Conservation (phyloP, 2,329 filamentous ascomycete species). For the Simplicillium sp. region DNA sequence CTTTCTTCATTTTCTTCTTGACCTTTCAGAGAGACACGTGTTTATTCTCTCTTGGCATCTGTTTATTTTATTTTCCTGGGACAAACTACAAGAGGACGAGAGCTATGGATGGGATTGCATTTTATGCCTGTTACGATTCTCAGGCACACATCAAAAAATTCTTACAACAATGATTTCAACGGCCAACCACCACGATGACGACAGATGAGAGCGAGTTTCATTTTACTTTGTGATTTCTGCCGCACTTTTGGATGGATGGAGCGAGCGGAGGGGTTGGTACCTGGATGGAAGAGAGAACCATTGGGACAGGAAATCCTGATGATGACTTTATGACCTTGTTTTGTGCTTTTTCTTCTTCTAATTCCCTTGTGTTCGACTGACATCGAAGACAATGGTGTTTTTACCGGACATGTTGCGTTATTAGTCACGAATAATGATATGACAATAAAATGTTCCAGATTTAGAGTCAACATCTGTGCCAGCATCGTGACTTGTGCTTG, state of each 20-base stretch:
- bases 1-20: conserved; percentile 10
- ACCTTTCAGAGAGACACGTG: conserved; percentile 1
- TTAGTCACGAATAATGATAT: conserved; percentile 29
- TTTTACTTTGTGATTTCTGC: conserved; percentile 5
- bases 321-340: conserved; percentile 24
- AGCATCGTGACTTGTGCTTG: too few species aligned
- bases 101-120: not conserved
- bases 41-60: conserved; percentile 9
- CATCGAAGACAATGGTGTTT: conserved; percentile 17
- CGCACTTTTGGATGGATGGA: conserved; percentile 7
- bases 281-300: conserved; percentile 12
- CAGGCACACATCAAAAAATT: conserved; percentile 20
- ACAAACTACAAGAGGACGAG: not conserved
- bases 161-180: not conserved
- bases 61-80: conserved; percentile 13
- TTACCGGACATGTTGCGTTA: conserved; percentile 23
- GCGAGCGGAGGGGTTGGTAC: too few species aligned
- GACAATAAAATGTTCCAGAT: conserved; percentile 23
- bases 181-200: not conserved
- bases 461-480: not conserved
- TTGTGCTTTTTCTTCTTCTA: conserved; percentile 9
- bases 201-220: conserved; percentile 1
- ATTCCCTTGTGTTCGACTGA: conserved; percentile 12
- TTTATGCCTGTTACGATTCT: conserved; percentile 24
- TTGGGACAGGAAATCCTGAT: conserved; percentile 17